A percentile compares a stretch with the other conserved stretches of the same genome.
Evolutionary conservation across 2,329 filamentous ascomycete species (phyloP).

Genomic region (Pseudogymnoascus sp.): DNA sequence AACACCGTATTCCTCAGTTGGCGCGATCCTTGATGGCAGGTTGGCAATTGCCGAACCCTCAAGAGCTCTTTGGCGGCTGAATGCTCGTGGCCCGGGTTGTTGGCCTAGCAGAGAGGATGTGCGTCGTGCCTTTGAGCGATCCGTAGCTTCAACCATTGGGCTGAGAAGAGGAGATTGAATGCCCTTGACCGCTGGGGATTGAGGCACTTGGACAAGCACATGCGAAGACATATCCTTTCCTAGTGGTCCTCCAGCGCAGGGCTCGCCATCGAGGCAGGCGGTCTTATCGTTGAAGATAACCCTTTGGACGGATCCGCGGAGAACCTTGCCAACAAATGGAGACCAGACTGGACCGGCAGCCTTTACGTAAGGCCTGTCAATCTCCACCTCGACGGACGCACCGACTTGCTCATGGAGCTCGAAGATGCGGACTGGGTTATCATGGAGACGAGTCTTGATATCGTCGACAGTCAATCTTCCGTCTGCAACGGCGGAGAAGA

Average conservation of each 20-base stretch:
- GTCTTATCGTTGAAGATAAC: constrained; percentile 69
- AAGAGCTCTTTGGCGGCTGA: constrained; percentile 27
- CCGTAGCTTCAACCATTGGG: constrained; percentile 29
- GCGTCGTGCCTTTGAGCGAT: constrained; percentile 19
- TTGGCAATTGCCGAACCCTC: constrained; percentile 29
- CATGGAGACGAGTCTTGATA: constrained; percentile 60
- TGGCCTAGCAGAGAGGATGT: constrained; percentile 29
- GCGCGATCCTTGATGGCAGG: constrained; percentile 25
- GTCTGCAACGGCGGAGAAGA: constrained; percentile 67
- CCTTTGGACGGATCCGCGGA: constrained; percentile 63
- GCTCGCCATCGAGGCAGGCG: constrained; percentile 63
- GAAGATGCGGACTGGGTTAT: constrained; percentile 73
- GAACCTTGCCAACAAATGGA: constrained; percentile 59
- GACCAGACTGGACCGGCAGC: constrained; percentile 50
- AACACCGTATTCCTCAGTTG: constrained; percentile 38
- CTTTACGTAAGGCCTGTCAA: constrained; percentile 61
- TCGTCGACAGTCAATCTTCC: constrained; percentile 66
- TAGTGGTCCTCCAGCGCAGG: constrained; percentile 45
- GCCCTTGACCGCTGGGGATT: constrained; percentile 50
- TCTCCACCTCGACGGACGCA: constrained; percentile 64
- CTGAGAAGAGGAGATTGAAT: constrained; percentile 22
- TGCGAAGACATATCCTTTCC: constrained; percentile 73
- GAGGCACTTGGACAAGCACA: constrained; percentile 36
- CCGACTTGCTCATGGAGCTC: constrained; percentile 73
- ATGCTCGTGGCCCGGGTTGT: constrained; percentile 26